A percentile compares a stretch with the other conserved stretches of the same genome.
Evolutionary conservation across 164 flowering plant genomes (phyloP).

Genomic region (Piper longum): DNA sequence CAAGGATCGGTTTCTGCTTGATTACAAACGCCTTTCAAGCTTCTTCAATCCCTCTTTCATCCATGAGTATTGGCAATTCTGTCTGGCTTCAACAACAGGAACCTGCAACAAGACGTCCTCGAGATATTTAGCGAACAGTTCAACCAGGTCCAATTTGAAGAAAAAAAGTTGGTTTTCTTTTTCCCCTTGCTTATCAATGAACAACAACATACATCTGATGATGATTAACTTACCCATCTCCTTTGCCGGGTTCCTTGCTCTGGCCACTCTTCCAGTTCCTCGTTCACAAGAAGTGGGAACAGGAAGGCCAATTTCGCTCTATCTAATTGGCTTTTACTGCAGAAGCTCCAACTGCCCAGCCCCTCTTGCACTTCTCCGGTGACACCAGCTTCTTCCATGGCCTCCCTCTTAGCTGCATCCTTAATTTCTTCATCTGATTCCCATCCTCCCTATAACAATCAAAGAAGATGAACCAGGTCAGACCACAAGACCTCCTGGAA

Average conservation of each 20-base stretch:
- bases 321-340: conserved; percentile 45
- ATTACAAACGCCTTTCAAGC: conserved; percentile 9
- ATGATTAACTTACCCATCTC: conserved; percentile 43
- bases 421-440: conserved; percentile 51
- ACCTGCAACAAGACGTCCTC: conserved; percentile 20
- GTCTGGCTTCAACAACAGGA: conserved; percentile 28
- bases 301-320: conserved; percentile 50
- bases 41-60: conserved; percentile 35
- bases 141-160: too few relatives aligned
- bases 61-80: conserved; percentile 28
- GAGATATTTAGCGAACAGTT: background rate
- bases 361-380: conserved; percentile 41
- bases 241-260: conserved; percentile 44
- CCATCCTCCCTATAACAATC: conserved; percentile 64
- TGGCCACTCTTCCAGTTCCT: conserved; percentile 75
- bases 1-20: background rate
- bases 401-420: conserved; percentile 62
- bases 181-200: too few relatives aligned
- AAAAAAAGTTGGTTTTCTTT: too few relatives aligned
- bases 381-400: conserved; percentile 79
- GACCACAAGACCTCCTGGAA: background rate
- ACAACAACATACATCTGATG: background rate
- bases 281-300: conserved; percentile 61
- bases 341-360: conserved; percentile 64
- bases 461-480: background rate